phyloP scores from a whole-genome alignment of 2,329 filamentous ascomycete species.

The Epichloe sibirici region DNA sequence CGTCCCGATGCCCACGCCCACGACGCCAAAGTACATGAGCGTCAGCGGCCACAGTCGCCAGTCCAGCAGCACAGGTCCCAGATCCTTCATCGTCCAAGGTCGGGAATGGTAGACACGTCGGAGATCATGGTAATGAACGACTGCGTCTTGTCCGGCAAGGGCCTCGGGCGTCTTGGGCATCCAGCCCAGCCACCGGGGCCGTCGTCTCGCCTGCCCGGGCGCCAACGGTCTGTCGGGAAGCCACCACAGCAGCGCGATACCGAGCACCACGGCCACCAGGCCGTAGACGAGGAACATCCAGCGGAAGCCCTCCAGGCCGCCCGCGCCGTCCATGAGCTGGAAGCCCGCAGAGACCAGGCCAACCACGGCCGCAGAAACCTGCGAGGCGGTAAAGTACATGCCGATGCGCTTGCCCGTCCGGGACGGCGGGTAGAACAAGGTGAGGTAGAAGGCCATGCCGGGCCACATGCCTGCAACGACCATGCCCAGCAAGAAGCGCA shows the following conservation, averaged over 20 bases:
- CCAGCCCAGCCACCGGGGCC: conserved; percentile 45
- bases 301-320: conserved; percentile 68
- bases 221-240: conserved; percentile 70
- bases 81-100: conserved; percentile 60
- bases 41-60: conserved; percentile 81
- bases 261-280: conserved; percentile 58
- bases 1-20: conserved; percentile 82
- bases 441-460: conserved; percentile 86
- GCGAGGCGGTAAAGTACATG: conserved; percentile 77
- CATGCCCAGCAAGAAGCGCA: conserved; percentile 72
- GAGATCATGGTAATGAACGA: conserved; percentile 73
- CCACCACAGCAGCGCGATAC: conserved; percentile 74
- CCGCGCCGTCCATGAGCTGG: conserved; percentile 73
- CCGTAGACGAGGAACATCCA: conserved; percentile 94
- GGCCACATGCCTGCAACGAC: conserved; percentile 94
- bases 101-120: conserved; percentile 66
- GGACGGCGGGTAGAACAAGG: conserved; percentile 81
- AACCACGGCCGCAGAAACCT: conserved; percentile 80
- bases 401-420: conserved; percentile 80
- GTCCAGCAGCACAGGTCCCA: conserved; percentile 60
- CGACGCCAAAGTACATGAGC: conserved; percentile 90
- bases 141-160: conserved; percentile 62
- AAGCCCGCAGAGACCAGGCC: conserved; percentile 85
- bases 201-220: conserved; percentile 49
- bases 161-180: conserved; percentile 59